Base-by-base conservation (phyloP, 257 asterid genomes). In the Catharanthus roseus region DNA sequence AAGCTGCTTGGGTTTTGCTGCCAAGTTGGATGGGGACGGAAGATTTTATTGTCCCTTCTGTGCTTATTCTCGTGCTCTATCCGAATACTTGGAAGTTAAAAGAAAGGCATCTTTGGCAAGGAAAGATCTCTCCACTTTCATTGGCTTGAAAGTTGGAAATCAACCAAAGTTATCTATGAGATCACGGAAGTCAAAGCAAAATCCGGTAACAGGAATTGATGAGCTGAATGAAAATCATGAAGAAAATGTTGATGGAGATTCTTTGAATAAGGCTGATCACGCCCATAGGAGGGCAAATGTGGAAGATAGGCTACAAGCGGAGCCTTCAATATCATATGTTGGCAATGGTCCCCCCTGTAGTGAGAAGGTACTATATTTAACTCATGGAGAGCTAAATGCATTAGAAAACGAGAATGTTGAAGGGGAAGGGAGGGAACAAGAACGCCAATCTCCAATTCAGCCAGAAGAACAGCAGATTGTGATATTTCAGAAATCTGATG, bases 11-110 rank as follows among this genome's bases (percentile, higher is more conserved):
- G 84, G 74, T 70, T 81, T 88, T 57, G 81, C 78, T 44, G 75
- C 75, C 42, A 74, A 68, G 73, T 84, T 86, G 74, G 83, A 82
- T 72, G 57, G 76, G 65, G 68, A 50, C 23, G 93, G 83, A 62
- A 71, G 72, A 60, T 89, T 88, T 73, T 85, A 75, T 50, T 79
- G 97, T 82, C 97, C 95, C 3, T 90, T 90, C 78, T 92, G 98
- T 84, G 85, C 88, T 68, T 88, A 85, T 77, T 83, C 89, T 72
- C 87, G 58, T 61, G 86, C 98, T 68, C 72, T 92, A 60, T 80
- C 87, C 13, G 79, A 79, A 77, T 83, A 73, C 79, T 39, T 71
- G 69, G 85, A 85, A 72, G 62, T 51, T 64, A 87, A 85, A 89
- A 73, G 72, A 67, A 81, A 79, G 67, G 74, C 71, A 57, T 76